Evolutionary conservation across 306 rosid genomes (phyloP).

Genomic region (Inga leiocalycina): DNA sequence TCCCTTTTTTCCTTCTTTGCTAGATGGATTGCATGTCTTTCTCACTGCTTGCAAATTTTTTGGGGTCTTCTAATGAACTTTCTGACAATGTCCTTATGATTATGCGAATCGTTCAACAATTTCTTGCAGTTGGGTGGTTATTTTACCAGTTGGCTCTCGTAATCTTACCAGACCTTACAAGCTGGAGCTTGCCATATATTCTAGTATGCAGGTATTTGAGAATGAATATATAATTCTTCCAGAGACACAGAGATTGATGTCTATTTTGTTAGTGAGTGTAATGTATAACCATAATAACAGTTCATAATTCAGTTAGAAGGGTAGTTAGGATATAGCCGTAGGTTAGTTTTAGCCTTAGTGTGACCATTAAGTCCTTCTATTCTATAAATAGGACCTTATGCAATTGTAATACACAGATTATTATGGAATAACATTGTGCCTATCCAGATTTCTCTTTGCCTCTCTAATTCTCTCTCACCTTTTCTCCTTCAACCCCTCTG

Average conservation of each 20-base stretch:
- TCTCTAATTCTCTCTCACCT: too few relatives aligned
- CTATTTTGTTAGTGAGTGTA: neutral
- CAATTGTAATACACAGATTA: too few relatives aligned
- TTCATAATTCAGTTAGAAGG: too few relatives aligned
- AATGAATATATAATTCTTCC: slow-evolving; percentile 16
- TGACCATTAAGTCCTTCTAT: too few relatives aligned
- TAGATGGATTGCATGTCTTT: slow-evolving; percentile 22
- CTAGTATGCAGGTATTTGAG: slow-evolving; percentile 71
- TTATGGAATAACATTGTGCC: too few relatives aligned
- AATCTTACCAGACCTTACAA: slow-evolving; percentile 70
- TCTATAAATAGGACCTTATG: too few relatives aligned
- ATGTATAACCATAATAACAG: too few relatives aligned
- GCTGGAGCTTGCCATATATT: slow-evolving; percentile 94
- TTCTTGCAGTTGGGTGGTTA: slow-evolving; percentile 85
- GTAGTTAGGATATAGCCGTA: too few relatives aligned
- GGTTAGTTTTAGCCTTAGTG: too few relatives aligned
- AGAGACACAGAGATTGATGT: neutral
- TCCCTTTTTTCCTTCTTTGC: slow-evolving; percentile 24
- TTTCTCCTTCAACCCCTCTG: too few relatives aligned
- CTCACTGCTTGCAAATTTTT: slow-evolving; percentile 6
- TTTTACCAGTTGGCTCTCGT: slow-evolving; percentile 81
- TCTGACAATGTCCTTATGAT: slow-evolving; percentile 9
- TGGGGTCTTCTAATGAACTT: slow-evolving; percentile 1
- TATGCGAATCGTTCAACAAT: slow-evolving; percentile 28
- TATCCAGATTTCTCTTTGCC: too few relatives aligned